Conservation (phyloP, 2,329 filamentous ascomycete species). For the Grosmannia serpens region DNA sequence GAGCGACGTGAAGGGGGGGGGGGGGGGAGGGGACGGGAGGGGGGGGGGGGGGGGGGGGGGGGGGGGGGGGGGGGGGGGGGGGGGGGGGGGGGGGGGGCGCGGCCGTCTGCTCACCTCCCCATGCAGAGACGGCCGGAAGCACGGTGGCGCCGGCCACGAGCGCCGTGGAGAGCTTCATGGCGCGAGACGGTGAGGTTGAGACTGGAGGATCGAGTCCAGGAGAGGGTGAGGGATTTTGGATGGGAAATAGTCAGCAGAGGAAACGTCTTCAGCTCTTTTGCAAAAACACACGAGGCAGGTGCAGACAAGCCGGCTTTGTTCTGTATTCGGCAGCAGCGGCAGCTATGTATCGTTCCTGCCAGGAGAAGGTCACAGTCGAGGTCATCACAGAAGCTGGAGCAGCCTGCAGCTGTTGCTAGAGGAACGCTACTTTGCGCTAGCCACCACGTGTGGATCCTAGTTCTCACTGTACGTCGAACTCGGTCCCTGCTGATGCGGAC, state of each 20-base stretch:
- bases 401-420: neutral
- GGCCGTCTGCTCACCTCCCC: constrained; percentile 26
- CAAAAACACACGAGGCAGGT: neutral
- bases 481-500: too few species aligned
- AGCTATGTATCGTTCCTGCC: too few species aligned
- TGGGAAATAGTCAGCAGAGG: neutral
- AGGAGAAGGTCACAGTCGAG: neutral
- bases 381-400: neutral
- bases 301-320: too few species aligned
- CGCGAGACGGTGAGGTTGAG: neutral
- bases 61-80: too few species aligned
- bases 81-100: too few species aligned
- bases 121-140: constrained; percentile 24
- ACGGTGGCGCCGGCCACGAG: constrained; percentile 17
- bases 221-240: neutral
- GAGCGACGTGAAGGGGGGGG: too few species aligned
- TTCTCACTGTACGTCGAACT: too few species aligned
- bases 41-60: too few species aligned
- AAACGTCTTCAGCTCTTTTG: too few species aligned
- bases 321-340: too few species aligned
- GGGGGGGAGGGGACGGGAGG: too few species aligned
- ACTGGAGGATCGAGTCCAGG: neutral
- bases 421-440: neutral
- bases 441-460: neutral
- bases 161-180: constrained; percentile 12